phyloP scores from a whole-genome alignment of 352 stramenopile species.

The Globisporangium nunn region DNA sequence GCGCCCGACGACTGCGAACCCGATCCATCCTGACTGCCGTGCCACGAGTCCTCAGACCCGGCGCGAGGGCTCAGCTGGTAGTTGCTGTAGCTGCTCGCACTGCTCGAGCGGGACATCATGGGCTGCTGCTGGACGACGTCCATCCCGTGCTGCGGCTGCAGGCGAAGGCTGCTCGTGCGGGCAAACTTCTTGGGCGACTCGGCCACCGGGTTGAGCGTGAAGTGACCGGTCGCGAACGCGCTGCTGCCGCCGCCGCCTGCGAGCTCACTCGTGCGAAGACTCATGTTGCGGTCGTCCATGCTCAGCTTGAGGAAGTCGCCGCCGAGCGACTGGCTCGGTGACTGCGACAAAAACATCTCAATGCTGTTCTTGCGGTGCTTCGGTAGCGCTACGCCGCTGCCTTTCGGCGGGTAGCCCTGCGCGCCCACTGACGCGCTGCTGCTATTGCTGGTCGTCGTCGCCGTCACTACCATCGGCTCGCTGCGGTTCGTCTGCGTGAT shows the following conservation, averaged over 20 bases:
- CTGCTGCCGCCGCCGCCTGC: slow-evolving; percentile 1
- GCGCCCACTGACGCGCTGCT: too few relatives aligned
- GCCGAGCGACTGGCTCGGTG: slow-evolving; percentile 66
- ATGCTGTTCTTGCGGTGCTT: slow-evolving; percentile 80
- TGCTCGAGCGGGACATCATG: slow-evolving; percentile 33
- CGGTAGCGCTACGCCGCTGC: slow-evolving; percentile 11
- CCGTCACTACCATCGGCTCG: neutral
- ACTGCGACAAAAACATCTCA: slow-evolving; percentile 85
- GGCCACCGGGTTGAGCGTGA: slow-evolving; percentile 40
- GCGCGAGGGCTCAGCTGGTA: slow-evolving; percentile 43
- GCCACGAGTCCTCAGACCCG: slow-evolving; percentile 43
- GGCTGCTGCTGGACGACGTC: slow-evolving; percentile 17
- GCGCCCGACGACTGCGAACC: slow-evolving; percentile 14
- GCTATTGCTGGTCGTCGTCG: too few relatives aligned
- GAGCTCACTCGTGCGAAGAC: slow-evolving; percentile 20
- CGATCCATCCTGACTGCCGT: slow-evolving; percentile 32
- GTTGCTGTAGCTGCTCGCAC: slow-evolving; percentile 22
- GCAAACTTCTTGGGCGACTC: slow-evolving; percentile 37
- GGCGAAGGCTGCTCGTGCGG: slow-evolving; percentile 7
- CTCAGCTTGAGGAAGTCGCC: slow-evolving; percentile 71
- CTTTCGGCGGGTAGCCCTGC: neutral
- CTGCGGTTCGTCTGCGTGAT: slow-evolving; percentile 23
- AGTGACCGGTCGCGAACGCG: slow-evolving; percentile 37
- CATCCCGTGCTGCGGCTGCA: slow-evolving; percentile 16
- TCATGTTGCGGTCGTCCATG: slow-evolving; percentile 57